Evolutionary conservation across 352 stramenopile species (phyloP).

Genomic region (Phytophthora melonis): DNA sequence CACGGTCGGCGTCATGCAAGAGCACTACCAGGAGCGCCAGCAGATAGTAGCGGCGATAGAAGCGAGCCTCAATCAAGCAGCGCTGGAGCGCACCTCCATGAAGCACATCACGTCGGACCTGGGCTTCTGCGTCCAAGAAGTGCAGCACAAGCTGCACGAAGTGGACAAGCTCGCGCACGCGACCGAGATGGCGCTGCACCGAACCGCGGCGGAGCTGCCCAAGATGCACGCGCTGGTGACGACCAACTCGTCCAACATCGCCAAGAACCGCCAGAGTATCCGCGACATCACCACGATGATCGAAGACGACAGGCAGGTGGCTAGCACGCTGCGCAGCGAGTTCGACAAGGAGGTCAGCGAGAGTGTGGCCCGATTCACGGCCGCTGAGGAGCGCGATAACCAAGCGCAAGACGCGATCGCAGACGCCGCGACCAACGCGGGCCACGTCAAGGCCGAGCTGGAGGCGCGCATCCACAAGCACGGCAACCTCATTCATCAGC

Average conservation of each 20-base stretch:
- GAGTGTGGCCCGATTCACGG: constrained; percentile 36
- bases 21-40: constrained; percentile 58
- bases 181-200: constrained; percentile 51
- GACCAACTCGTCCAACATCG: constrained; percentile 51
- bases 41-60: constrained; percentile 39
- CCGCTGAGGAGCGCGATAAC: constrained; percentile 39
- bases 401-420: constrained; percentile 43
- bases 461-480: constrained; percentile 60
- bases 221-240: constrained; percentile 56
- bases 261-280: constrained; percentile 53
- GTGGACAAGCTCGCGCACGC: constrained; percentile 52
- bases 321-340: constrained; percentile 28
- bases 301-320: constrained; percentile 42
- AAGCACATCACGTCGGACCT: constrained; percentile 48
- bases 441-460: constrained; percentile 42
- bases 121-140: constrained; percentile 54
- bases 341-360: constrained; percentile 46
- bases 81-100: constrained; percentile 49
- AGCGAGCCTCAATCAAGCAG: constrained; percentile 38
- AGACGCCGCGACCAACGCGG: constrained; percentile 30
- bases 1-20: constrained; percentile 42
- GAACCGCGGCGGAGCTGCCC: constrained; percentile 56
- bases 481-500: constrained; percentile 70
- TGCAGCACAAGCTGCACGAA: constrained; percentile 57
- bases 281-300: constrained; percentile 44